These are phyloP conservation scores for Vaccinium myrtillus DNA, from an alignment of 148 eudicot species.

Conservation along the genomic window DNA sequence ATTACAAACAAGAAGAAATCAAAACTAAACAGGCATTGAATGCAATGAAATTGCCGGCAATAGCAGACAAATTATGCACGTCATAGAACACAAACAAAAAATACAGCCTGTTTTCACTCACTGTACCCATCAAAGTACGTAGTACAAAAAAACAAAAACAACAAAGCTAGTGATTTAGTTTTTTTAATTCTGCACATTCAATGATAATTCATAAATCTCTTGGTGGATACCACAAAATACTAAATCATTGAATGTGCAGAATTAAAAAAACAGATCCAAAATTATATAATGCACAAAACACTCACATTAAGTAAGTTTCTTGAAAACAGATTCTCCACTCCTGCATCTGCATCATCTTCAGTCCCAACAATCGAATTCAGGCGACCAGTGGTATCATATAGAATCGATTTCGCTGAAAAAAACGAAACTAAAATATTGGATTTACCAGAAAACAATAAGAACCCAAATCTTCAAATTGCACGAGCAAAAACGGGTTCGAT, in stretches of 20 bases:
- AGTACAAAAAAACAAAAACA: neutral
- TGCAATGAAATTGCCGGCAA: slow-evolving; percentile 7
- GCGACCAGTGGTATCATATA: neutral
- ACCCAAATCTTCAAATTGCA: neutral
- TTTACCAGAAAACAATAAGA: neutral
- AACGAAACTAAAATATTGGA: neutral
- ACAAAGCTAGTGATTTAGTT: neutral
- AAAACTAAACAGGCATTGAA: neutral
- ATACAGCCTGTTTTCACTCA: neutral
- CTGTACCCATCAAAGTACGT: neutral
- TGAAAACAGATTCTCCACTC: too few relatives aligned
- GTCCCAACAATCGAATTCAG: neutral
- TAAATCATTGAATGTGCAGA: too few relatives aligned
- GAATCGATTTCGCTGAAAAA: neutral
- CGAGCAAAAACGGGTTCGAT: neutral
- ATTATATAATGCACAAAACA: neutral
- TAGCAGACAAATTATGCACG: neutral
- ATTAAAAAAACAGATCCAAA: neutral
- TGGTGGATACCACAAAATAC: too few relatives aligned
- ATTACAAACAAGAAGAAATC: slow-evolving; percentile 8
- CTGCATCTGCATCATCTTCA: neutral
- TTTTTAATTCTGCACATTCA: neutral
- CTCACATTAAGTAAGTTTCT: neutral
- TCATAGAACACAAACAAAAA: slow-evolving; percentile 12
- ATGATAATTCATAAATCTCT: neutral